Conservation (phyloP, 1,284 basidiomycete species). For the Coriolopsis trogii region DNA sequence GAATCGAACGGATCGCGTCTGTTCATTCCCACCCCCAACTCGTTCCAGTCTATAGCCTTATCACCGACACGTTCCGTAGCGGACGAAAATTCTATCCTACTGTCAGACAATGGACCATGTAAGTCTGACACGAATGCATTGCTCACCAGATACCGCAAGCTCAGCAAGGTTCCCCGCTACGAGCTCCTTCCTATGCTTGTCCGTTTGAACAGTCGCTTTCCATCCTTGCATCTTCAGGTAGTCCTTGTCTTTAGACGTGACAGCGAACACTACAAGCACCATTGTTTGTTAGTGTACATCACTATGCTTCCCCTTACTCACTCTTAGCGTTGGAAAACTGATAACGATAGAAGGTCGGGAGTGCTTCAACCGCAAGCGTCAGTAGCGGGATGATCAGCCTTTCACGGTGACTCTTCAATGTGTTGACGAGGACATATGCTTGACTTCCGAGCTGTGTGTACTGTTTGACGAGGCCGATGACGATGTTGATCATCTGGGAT, state of each 20-base stretch:
- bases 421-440: slow-evolving; percentile 56
- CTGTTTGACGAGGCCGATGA: slow-evolving; percentile 46
- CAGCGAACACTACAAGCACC: slow-evolving; percentile 61
- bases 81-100: too few species aligned
- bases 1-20: too few species aligned
- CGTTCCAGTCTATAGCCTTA: slow-evolving; percentile 55
- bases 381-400: slow-evolving; percentile 59
- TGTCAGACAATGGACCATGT: neutral
- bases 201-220: slow-evolving; percentile 52
- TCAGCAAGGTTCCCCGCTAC: slow-evolving; percentile 66
- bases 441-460: slow-evolving; percentile 58
- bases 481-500: slow-evolving; percentile 57
- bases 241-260: slow-evolving; percentile 64
- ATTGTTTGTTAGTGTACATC: neutral
- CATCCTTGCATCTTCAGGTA: slow-evolving; percentile 66
- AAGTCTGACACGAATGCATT: neutral
- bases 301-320: neutral
- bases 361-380: slow-evolving; percentile 39
- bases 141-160: slow-evolving; percentile 51
- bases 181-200: slow-evolving; percentile 70
- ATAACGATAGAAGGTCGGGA: slow-evolving; percentile 4
- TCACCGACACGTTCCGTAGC: slow-evolving; percentile 48
- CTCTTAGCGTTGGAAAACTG: neutral
- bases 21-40: too few species aligned
- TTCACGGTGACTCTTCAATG: slow-evolving; percentile 63